Conservation (phyloP, 331 rosid genomes). For the Acacia pycnantha region DNA sequence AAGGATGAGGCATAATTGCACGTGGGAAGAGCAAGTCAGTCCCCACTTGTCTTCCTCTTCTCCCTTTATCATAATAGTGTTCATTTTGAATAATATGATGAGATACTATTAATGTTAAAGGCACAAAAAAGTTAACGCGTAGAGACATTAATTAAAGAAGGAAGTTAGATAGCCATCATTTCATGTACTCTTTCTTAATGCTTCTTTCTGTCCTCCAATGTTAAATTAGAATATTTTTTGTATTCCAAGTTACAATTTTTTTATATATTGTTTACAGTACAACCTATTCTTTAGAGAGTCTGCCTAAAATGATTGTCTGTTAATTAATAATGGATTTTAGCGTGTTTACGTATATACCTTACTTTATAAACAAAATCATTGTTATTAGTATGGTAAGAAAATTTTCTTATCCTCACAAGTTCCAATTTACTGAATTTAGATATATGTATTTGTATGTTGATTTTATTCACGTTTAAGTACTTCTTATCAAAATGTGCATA, state of each 20-base stretch:
- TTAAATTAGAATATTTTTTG: neutral
- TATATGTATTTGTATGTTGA: neutral
- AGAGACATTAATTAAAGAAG: constrained; percentile 36
- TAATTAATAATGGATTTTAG: neutral
- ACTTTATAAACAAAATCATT: neutral
- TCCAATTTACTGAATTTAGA: neutral
- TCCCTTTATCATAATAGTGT: too few relatives aligned
- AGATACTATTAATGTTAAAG: neutral
- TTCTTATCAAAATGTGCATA: neutral
- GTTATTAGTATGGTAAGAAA: neutral
- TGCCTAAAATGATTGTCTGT: neutral
- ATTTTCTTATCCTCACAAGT: neutral
- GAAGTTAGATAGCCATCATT: constrained; percentile 26
- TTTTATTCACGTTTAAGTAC: neutral
- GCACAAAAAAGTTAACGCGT: constrained; percentile 26
- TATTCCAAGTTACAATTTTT: neutral
- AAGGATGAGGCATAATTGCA: constrained; percentile 57
- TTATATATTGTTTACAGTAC: neutral
- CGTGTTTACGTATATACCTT: neutral
- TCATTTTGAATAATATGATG: neutral
- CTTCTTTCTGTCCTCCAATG: neutral
- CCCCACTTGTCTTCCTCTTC: constrained; percentile 23
- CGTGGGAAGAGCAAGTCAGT: constrained; percentile 52
- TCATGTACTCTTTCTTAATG: neutral
- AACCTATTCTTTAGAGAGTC: neutral